phyloP scores from a whole-genome alignment of 2,329 filamentous ascomycete species.

The Teratosphaeria nubilosa region DNA sequence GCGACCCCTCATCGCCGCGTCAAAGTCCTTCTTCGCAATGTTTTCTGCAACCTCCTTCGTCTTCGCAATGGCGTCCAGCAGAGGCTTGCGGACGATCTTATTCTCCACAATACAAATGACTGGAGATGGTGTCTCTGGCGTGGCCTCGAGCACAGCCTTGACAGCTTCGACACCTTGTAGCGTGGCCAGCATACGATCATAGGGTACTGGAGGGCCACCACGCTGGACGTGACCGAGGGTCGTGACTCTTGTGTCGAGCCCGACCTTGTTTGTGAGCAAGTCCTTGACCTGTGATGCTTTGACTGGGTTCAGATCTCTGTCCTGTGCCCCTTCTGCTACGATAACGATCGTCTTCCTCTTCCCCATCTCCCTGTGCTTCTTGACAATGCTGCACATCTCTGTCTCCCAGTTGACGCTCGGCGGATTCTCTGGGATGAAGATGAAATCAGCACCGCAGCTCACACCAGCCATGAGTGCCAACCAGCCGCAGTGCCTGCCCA shows the following conservation, averaged over 20 bases:
- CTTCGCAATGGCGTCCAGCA: slow-evolving; percentile 78
- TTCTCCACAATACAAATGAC: slow-evolving; percentile 97
- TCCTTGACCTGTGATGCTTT: slow-evolving; percentile 72
- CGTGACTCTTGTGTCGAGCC: slow-evolving; percentile 85
- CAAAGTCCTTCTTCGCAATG: slow-evolving; percentile 78
- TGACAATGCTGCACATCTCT: slow-evolving; percentile 73
- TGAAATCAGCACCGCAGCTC: slow-evolving; percentile 87
- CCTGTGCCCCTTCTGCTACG: slow-evolving; percentile 87
- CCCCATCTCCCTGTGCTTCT: slow-evolving; percentile 70
- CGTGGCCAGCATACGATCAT: slow-evolving; percentile 87
- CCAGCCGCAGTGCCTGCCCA: slow-evolving; percentile 98
- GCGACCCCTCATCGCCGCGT: slow-evolving; percentile 73
- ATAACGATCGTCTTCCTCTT: slow-evolving; percentile 98
- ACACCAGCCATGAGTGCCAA: slow-evolving; percentile 92
- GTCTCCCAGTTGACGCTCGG: slow-evolving; percentile 78
- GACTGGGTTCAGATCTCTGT: slow-evolving; percentile 75
- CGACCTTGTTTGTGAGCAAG: slow-evolving; percentile 70
- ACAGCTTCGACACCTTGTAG: slow-evolving; percentile 92
- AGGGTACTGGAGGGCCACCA: slow-evolving; percentile 83
- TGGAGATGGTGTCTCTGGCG: slow-evolving; percentile 77
- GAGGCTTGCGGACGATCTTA: slow-evolving; percentile 83
- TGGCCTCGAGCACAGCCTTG: slow-evolving; percentile 80
- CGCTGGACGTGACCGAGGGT: slow-evolving; percentile 96
- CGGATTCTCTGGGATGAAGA: slow-evolving; percentile 94
- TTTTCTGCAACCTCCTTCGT: slow-evolving; percentile 76